These are phyloP conservation scores for Heterobasidion parviporum DNA, from an alignment of 1,284 basidiomycete genomes.

Conservation along the genomic window DNA sequence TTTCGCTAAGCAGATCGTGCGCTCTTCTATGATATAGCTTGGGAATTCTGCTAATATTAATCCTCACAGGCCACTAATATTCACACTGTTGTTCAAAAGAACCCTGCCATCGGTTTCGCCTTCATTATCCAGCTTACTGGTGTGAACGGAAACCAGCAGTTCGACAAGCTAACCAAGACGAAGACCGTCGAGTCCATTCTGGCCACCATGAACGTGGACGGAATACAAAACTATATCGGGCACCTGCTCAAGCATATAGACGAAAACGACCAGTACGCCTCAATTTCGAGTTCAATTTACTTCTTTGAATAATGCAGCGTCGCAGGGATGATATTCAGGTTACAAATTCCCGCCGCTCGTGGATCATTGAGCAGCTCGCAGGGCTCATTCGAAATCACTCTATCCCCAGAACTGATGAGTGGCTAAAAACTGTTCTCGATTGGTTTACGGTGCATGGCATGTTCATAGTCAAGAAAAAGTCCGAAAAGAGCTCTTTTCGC, in stretches of 20 bases:
- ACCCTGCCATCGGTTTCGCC: conserved; percentile 79
- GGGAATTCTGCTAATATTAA: conserved; percentile 4
- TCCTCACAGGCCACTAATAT: conserved; percentile 59
- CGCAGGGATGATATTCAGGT: conserved; percentile 37
- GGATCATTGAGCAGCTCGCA: conserved; percentile 85
- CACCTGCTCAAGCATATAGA: conserved; percentile 64
- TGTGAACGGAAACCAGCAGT: conserved; percentile 79
- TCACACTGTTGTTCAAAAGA: conserved; percentile 65
- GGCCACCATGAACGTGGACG: conserved; percentile 64
- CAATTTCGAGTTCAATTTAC: conserved; percentile 1
- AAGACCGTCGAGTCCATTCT: conserved; percentile 90
- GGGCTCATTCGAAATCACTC: conserved; percentile 74
- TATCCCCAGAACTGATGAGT: conserved; percentile 76
- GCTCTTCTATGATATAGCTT: conserved; percentile 16
- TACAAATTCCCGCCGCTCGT: conserved; percentile 53
- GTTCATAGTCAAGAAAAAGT: conserved; percentile 70
- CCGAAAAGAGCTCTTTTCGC: conserved; percentile 53
- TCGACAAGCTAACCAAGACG: conserved; percentile 88
- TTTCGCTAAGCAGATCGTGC: conserved; percentile 72
- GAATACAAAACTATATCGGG: conserved; percentile 73
- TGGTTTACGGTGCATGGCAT: conserved; percentile 83
- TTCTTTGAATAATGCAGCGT: conserved; percentile 1
- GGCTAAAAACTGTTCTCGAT: conserved; percentile 70
- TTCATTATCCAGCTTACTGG: conserved; percentile 85
- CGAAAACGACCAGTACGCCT: conserved; percentile 37